Conservation (phyloP, 2,329 filamentous ascomycete species). For the Paecilomyces formosus region DNA sequence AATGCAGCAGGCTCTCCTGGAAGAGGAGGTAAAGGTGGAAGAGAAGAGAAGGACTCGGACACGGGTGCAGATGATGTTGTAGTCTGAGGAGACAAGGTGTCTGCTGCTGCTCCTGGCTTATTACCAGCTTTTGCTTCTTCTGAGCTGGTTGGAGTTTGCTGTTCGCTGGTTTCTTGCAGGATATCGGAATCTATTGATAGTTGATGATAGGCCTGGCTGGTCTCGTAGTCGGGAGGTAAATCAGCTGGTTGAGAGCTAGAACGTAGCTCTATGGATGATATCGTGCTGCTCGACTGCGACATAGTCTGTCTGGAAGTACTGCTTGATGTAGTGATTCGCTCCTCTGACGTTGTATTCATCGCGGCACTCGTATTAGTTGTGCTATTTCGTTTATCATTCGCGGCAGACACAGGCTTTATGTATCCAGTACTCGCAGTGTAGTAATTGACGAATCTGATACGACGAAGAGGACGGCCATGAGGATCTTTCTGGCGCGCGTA, state of each 20-base stretch:
- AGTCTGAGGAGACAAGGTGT: background rate
- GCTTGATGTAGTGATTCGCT: background rate
- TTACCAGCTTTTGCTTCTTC: background rate
- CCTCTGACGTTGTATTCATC: background rate
- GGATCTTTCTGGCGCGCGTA: conserved; percentile 26
- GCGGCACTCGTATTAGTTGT: conserved; percentile 1
- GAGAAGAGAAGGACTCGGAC: conserved; percentile 29
- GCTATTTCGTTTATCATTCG: conserved; percentile 13
- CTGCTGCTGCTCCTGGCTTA: background rate
- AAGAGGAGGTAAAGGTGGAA: conserved; percentile 43
- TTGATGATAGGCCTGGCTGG: background rate
- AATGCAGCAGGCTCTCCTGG: conserved; percentile 51
- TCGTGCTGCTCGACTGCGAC: background rate
- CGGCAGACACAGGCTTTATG: conserved; percentile 41
- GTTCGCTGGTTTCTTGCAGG: background rate
- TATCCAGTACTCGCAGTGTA: conserved; percentile 79
- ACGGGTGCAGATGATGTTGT: conserved; percentile 1
- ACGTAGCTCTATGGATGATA: background rate
- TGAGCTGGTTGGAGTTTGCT: background rate
- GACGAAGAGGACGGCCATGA: conserved; percentile 18
- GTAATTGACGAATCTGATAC: conserved; percentile 79
- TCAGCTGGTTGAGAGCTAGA: background rate
- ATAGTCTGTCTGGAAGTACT: background rate
- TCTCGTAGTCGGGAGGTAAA: background rate
- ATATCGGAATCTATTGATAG: background rate